Base-by-base conservation (phyloP, 768 basidiomycete genomes). In the Hygrophorus russula region DNA sequence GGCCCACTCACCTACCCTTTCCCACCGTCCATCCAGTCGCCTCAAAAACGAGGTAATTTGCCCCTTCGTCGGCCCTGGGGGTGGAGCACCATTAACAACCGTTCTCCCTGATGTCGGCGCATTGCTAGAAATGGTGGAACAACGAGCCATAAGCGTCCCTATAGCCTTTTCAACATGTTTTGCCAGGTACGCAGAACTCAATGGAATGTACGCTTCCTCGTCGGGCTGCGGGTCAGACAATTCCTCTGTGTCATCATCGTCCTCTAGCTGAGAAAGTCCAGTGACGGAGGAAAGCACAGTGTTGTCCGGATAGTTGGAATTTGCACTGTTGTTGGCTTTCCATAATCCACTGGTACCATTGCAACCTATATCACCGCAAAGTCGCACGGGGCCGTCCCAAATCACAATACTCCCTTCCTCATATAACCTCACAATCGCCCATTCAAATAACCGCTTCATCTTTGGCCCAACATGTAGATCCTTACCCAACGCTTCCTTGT, bases 371-470 rank as follows among this genome's bases (percentile, higher is more conserved):
- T 46, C 42, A 0, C 61, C 60, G 42, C 59, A 57, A 1, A 65
- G 55, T 8, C 68, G 65, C 11, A 65, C 62, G 2, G 79, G 75
- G 0, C 82, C 82, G 45, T 83, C 78, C 78, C 82, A 85, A 2
- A 83, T 58, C 0, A 86, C 67, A 45, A 88, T 76, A 44, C 71
- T 75, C n/a, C 86, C 87, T 46, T 87, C 84, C 43, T 75, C 67
- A 39, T 77, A 65, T 15, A 88, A 61, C 54, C 78, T 71, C 14
- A 74, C 63, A 41, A 88, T 65, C 0, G 80, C 78, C 66, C 72
- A 76, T 14, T 63, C 59, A 59, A 85, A 89, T 2, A 89, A 66
- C 7, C 81, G 69, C 53, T 84, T 85, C 59, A 76, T 72, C 59
- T 78, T 78, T 18, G 59, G 46, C 28, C 58, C 55, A 42, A 57